Base-by-base conservation (phyloP, 2,329 filamentous ascomycete genomes). In the Colletotrichum brevisporum region DNA sequence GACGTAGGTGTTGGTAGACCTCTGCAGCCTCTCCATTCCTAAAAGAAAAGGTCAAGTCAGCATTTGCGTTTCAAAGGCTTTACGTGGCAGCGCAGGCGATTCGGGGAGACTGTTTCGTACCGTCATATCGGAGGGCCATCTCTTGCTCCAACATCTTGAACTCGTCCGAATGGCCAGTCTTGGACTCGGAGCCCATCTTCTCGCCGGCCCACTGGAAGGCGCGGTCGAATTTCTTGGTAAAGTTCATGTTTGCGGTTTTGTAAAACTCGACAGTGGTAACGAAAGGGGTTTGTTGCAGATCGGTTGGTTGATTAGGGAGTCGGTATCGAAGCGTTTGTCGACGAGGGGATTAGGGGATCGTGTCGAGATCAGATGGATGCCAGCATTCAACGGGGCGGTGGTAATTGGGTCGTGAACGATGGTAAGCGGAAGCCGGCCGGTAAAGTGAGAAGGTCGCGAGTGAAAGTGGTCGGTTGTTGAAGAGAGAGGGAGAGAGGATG, bases 201-300 rank as follows among this genome's bases (percentile, higher is more conserved):
- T 98, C 95, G 74, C 94, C 94, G 45, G 95, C 94, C 95, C 95
- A 98, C 91, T 98, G 95, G 85, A 95, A 97, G 85, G 97, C 91
- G 78, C 95, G 92, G 83, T 95, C 95, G 79, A 98, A 90, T 80
- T 97, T 97, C 86, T 97, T 97, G 82, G 84, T 86, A 76, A 89
- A 84, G 75, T 85, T 83, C 87, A 89, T 89, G 41, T 51, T 78
- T 71, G 54, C 67, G 70, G 62, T 53, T 55, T 59, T 2, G 36
- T 48, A 27, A 36, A 36, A 6, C 16, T 16, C 48, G 45, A 21
- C 13, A 12, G 10, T 41, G 6, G 13, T 21, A 52, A 53, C 26
- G 48, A 47, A 39, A 24, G 12, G 26, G 10, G 15, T 13, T 10
- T 8, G 31, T 36, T 36, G 31, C 31, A 36, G 10, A 36, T 36